phyloP scores from a whole-genome alignment of 1,284 basidiomycete species.

The Ustanciosporium gigantosporum region DNA sequence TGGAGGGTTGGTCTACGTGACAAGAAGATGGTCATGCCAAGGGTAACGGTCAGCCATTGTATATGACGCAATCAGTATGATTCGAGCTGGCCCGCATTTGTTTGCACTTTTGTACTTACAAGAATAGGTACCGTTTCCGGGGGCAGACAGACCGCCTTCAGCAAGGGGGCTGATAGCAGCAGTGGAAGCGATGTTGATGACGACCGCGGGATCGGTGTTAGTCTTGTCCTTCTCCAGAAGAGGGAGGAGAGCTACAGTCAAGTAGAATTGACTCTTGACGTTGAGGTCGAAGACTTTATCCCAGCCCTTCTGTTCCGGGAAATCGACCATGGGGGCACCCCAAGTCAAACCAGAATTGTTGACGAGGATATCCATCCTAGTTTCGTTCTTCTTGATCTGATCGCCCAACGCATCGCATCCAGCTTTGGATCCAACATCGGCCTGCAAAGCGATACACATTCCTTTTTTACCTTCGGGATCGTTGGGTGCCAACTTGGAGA shows the following conservation, averaged over 20 bases:
- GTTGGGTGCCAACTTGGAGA: slow-evolving; percentile 40
- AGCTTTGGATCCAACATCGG: slow-evolving; percentile 67
- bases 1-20: slow-evolving; percentile 69
- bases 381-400: slow-evolving; percentile 71
- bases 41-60: not conserved
- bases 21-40: no score
- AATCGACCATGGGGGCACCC: slow-evolving; percentile 74
- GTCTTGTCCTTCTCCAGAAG: slow-evolving; percentile 49
- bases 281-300: slow-evolving; percentile 64
- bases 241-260: slow-evolving; percentile 58
- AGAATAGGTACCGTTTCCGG: slow-evolving; percentile 75
- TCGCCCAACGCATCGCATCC: slow-evolving; percentile 76
- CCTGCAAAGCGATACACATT: slow-evolving; percentile 48
- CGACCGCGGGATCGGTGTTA: slow-evolving; percentile 68
- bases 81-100: no score
- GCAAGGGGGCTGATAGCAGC: slow-evolving; percentile 68
- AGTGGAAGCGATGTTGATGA: slow-evolving; percentile 74
- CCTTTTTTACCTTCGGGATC: slow-evolving; percentile 32
- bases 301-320: slow-evolving; percentile 74
- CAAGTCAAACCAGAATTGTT: slow-evolving; percentile 67
- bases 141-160: slow-evolving; percentile 65
- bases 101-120: slow-evolving; percentile 69
- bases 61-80: no score
- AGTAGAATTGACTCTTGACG: slow-evolving; percentile 59
- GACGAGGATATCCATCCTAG: slow-evolving; percentile 66